phyloP scores from a whole-genome alignment of 441 rosid species.

The Adansonia grandidieri region DNA sequence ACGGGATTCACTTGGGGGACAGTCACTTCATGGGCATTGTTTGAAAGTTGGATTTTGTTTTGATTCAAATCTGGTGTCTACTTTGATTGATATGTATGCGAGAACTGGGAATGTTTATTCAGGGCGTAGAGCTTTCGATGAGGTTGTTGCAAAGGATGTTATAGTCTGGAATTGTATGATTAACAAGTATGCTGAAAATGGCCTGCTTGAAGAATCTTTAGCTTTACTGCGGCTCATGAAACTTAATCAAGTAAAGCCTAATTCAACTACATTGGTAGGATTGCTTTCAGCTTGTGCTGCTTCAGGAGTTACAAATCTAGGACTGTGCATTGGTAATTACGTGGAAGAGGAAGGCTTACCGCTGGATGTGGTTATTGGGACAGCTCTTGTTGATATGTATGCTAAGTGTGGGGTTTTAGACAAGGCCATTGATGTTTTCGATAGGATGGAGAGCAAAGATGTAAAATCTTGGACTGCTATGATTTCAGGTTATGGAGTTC shows the following conservation, averaged over 20 bases:
- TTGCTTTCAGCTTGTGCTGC: conserved; percentile 57
- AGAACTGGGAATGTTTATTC: conserved; percentile 43
- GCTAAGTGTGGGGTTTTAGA: conserved; percentile 57
- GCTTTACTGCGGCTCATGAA: conserved; percentile 58
- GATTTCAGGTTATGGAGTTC: conserved; percentile 62
- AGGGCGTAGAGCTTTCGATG: conserved; percentile 55
- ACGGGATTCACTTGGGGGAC: conserved; percentile 42
- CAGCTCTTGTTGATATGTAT: conserved; percentile 65
- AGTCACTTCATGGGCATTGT: conserved; percentile 52
- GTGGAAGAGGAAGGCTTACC: conserved; percentile 47
- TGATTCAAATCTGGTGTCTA: conserved; percentile 50
- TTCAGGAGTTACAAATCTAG: conserved; percentile 44
- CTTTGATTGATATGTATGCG: conserved; percentile 58
- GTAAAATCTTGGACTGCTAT: conserved; percentile 66
- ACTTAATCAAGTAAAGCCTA: conserved; percentile 42
- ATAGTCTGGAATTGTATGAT: conserved; percentile 72
- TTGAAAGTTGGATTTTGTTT: conserved; percentile 48
- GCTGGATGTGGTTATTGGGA: conserved; percentile 57
- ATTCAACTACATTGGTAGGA: conserved; percentile 59
- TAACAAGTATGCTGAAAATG: conserved; percentile 58
- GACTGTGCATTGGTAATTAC: conserved; percentile 39
- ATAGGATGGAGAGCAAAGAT: conserved; percentile 54
- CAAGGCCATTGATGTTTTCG: conserved; percentile 48
- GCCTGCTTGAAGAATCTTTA: conserved; percentile 52
- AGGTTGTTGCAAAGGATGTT: conserved; percentile 46